Percentiles rank a stretch among this genome's conserved stretches.
Conservation (phyloP, 768 basidiomycete species). For the Suillus plorans region DNA sequence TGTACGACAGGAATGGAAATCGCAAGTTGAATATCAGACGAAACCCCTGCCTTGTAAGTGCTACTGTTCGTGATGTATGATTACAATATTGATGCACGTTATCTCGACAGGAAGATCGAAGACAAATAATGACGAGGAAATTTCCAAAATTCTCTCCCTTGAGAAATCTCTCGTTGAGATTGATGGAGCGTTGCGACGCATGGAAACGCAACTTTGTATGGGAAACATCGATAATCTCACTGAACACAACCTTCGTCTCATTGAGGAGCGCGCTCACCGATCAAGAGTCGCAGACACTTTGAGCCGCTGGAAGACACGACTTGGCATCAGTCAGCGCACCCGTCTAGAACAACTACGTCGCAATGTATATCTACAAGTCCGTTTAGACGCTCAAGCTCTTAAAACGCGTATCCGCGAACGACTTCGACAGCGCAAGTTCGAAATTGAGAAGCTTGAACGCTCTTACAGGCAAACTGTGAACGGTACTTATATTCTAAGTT, state of each 20-base stretch:
- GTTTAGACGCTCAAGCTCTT: neutral
- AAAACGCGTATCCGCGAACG: neutral
- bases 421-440: neutral
- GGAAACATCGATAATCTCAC: neutral
- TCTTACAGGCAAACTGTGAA: neutral
- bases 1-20: constrained; percentile 9
- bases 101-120: neutral
- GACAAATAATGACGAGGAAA: neutral
- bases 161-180: neutral
- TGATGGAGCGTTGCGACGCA: neutral
- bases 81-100: neutral
- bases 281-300: neutral
- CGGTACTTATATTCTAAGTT: neutral
- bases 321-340: neutral
- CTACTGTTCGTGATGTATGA: neutral
- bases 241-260: neutral
- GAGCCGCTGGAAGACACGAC: neutral
- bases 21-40: constrained; percentile 5
- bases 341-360: neutral
- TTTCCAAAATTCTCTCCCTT: neutral
- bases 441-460: neutral
- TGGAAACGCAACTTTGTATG: neutral
- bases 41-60: neutral
- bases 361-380: neutral
- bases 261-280: neutral